Base-by-base conservation (phyloP, 306 rosid genomes). In the Citrullus amarus region DNA sequence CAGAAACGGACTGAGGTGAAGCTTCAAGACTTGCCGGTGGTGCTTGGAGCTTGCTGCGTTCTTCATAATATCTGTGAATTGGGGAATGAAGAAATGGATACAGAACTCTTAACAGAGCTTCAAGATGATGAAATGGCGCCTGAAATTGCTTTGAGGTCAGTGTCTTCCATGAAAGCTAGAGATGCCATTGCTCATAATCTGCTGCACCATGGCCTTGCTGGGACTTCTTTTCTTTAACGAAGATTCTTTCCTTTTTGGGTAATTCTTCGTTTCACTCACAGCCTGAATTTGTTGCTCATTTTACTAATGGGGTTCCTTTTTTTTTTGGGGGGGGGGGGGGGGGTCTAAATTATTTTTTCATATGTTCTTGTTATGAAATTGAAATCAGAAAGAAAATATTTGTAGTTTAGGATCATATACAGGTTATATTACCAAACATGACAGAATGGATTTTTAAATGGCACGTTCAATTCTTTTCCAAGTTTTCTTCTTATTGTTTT, bases 11-110 rank as follows among this genome's bases (percentile, higher is more conserved):
- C 99, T 0, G 99, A 96, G 83, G 97, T 91, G 77, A 96, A 96
- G 73, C 90, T 96, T 1, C 98, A 92, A 62, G 98, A 96, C 66
- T 81, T 92, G 87, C 97, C 98, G 5, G 88, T 88, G 46, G 92
- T 96, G 2, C 97, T 92, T 8, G 98, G 93, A n/a, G 99, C 99
- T 4, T 96, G 99, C 20, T 96, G 98, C 58, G 99, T 96, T 43
- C 50, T 92, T 85, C 99, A 96, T 57, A 96, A 96, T 39, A 96
- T 96, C 6, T 96, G 99, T 53, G 99, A 96, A 58, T 6, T 91
- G 86, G 84, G 62, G 80, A 88, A 91, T 18, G 97, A 96, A 39
- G 88, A 85, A 43, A 81, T 96, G 39, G 96, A 91, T 0, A 90
- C 88, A 28, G 93, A 82, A 43, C 72, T 87, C 3, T 66, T 13